Evolutionary conservation across 208 protist genomes (phyloP).

Genomic region (Crithidia fasciculata): DNA sequence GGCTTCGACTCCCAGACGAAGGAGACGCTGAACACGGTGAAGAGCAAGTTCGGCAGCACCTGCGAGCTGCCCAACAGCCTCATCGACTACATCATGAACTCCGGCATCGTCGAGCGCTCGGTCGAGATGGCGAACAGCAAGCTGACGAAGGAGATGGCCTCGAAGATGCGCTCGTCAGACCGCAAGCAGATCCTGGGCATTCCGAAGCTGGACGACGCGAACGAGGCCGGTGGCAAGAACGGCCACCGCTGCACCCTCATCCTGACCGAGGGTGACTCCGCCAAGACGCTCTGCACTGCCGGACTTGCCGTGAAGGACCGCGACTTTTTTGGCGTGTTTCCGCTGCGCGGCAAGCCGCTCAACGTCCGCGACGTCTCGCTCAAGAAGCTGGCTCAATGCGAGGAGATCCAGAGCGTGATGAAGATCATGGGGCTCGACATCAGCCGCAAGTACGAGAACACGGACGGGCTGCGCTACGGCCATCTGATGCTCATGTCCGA

Average conservation of each 20-base stretch:
- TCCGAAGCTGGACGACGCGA: slow-evolving; percentile 99
- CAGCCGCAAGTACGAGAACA: slow-evolving; percentile 88
- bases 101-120: slow-evolving; percentile 95
- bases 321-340: slow-evolving; percentile 99
- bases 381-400: slow-evolving; percentile 95
- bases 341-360: slow-evolving; percentile 99
- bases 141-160: slow-evolving; percentile 88
- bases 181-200: slow-evolving; percentile 94
- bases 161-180: slow-evolving; percentile 79
- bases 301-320: slow-evolving; percentile 98
- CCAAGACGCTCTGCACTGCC: slow-evolving; percentile 97
- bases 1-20: slow-evolving; percentile 99
- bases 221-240: slow-evolving; percentile 97
- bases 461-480: slow-evolving; percentile 98
- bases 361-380: slow-evolving; percentile 99
- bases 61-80: slow-evolving; percentile 96
- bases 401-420: slow-evolving; percentile 95
- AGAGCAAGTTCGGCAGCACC: slow-evolving; percentile 96
- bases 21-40: slow-evolving; percentile 97
- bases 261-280: slow-evolving; percentile 99
- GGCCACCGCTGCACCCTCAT: slow-evolving; percentile 99
- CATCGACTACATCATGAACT: slow-evolving; percentile 95
- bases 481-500: slow-evolving; percentile 99
- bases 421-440: slow-evolving; percentile 97
- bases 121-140: slow-evolving; percentile 97